phyloP scores from a whole-genome alignment of 192 early-diverging fungal genomes.

The Backusella sp. region DNA sequence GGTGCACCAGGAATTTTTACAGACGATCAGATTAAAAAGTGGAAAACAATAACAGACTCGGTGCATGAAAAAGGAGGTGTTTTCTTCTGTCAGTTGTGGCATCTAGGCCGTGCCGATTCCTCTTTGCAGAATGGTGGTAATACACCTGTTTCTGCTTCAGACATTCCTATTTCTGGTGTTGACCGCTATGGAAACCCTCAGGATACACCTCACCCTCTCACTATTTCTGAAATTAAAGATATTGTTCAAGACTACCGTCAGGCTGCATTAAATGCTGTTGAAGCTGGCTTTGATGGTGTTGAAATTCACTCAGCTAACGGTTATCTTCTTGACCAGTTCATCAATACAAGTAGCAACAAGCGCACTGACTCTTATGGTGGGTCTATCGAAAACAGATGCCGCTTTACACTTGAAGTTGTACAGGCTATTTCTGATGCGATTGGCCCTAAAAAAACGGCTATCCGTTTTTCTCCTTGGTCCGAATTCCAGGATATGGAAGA shows the following conservation, averaged over 20 bases:
- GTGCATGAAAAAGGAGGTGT: conserved; percentile 54
- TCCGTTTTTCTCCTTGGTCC: conserved; percentile 32
- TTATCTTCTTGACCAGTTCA: conserved; percentile 79
- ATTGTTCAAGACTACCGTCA: conserved; percentile 6
- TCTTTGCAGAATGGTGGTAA: neutral
- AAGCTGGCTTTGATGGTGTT: conserved; percentile 84
- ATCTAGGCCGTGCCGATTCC: conserved; percentile 22
- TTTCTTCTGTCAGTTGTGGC: conserved; percentile 59
- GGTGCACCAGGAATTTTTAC: conserved; percentile 36
- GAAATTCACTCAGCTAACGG: conserved; percentile 94
- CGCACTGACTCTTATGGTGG: conserved; percentile 53
- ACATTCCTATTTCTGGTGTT: conserved; percentile 15
- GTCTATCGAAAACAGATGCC: conserved; percentile 17
- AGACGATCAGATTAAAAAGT: conserved; percentile 40
- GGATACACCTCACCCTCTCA: conserved; percentile 19
- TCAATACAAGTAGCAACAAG: conserved; percentile 75
- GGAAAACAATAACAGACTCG: conserved; percentile 53
- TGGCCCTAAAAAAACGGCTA: conserved; percentile 28
- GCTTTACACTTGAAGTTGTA: conserved; percentile 23
- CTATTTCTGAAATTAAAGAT: conserved; percentile 9
- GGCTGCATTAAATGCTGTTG: conserved; percentile 67
- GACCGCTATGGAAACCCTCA: neutral
- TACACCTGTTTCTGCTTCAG: conserved; percentile 27
- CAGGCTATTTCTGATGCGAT: conserved; percentile 14
- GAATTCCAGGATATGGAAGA: conserved; percentile 34